Evolutionary conservation across 768 basidiomycete species (phyloP), one percentile per base, ranked within the genome.

Genomic region (Tricholoma sp.): DNA sequence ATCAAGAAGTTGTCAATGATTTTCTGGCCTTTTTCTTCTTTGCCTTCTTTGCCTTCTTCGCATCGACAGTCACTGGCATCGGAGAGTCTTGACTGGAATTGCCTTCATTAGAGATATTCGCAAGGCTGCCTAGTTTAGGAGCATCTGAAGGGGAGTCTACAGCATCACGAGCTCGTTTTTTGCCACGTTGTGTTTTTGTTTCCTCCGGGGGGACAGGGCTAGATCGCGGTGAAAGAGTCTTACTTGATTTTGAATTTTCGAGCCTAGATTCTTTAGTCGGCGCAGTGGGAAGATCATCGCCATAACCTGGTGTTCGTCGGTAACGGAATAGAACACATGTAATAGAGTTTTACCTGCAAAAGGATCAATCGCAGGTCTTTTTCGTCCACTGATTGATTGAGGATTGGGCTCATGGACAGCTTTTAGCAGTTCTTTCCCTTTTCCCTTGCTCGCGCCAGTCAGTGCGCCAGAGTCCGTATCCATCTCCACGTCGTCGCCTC

Each of bases 361-460:
- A 5, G 85, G 84, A 69, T 89, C 88, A 27, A 86, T 64, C 0
- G 69, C 71, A 27, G 78, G 76, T 62, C 85, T 76, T 67, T 79
- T 77, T 29, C 81, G 79, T 66, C 81, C 83, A 50, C 50, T 66
- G 19, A 64, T 66, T 27, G 59, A 39, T 32, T 50, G 52, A 16
- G 61, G 31, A 21, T 58, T 65, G 11, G 57, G 34, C 35, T 47
- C 56, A 5, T 56, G 43, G 5, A 55, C 47, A 31, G 56, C 29
- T 8, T 57, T 22, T 14, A 32, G 43, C 27, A 63, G 53, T 50
- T 59, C 59, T 50, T 68, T 67, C 10, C 72, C 72, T 56, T 77
- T 76, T 9, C 64, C 67, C 49, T 76, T 76, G 5, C 77, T 76
- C 39, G 63, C 66, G 9, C 63, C 57, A 50, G 55, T 34, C 46